A percentile compares a stretch with the other conserved stretches of the same genome.
Conservation (phyloP, 257 asterid species). For the Lycium ferocissimum region DNA sequence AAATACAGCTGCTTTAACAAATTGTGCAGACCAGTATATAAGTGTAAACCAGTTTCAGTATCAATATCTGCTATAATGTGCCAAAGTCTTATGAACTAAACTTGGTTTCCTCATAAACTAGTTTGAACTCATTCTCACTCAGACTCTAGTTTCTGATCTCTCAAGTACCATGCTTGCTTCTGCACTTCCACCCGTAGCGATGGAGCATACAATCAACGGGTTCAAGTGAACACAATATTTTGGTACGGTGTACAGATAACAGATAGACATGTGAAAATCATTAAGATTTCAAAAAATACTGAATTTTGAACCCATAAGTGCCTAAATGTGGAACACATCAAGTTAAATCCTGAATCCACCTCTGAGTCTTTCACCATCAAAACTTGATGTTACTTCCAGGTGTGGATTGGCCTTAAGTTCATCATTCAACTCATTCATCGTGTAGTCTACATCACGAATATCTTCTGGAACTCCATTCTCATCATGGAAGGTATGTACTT, state of each 20-base stretch:
- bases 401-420: neutral
- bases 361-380: neutral
- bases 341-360: neutral
- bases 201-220: too few relatives aligned
- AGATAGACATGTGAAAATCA: neutral
- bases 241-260: neutral
- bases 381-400: neutral
- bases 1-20: neutral
- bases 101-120: slow-evolving; percentile 17
- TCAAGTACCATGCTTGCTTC: neutral
- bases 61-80: neutral
- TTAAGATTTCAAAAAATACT: too few relatives aligned
- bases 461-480: slow-evolving; percentile 17
- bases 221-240: neutral
- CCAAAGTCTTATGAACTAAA: neutral
- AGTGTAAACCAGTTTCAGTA: neutral
- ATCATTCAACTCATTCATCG: neutral
- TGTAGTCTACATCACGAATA: neutral
- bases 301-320: too few relatives aligned
- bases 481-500: neutral
- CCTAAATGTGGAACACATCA: neutral
- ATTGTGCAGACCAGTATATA: neutral
- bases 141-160: neutral
- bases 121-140: neutral
- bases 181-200: neutral